Evolutionary conservation across 495 filamentous ascomycete genomes (phyloP), one percentile per base, ranked within the genome.

Genomic region (Zalerion maritima): DNA sequence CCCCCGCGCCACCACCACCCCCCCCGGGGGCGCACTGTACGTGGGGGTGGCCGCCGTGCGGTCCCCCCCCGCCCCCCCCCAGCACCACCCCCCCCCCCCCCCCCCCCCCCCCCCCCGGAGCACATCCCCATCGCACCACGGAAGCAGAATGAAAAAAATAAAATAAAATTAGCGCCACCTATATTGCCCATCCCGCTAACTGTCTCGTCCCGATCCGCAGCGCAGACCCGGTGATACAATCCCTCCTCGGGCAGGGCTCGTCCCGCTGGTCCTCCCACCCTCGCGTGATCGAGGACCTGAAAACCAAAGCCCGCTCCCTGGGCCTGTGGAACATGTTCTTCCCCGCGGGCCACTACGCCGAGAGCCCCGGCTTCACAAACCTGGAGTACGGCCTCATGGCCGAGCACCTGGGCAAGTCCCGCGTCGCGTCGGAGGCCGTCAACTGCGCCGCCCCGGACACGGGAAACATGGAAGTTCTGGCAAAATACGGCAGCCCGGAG

Each of bases 261-360:
- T 50, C 72, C 36, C 69, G 85, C 67, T 71, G 84, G 80, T 64
- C 73, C 34, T 61, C 68, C 18, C 78, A 82, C 48, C 89, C 89
- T 14, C 46, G 69, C 17, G 60, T 97, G 34, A 68, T 97, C 37
- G 89, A 96, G 40, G 71, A 81, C 22, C 65, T 97, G 38, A 97
- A 97, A 67, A 55, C 58, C 27, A 81, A 81, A 47, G 89, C 89
- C 8, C 69, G 67, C 47, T 64, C 75, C 45, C 61, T 86, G n/a
- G 89, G 89, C 0, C 64, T 97, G 24, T 97, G 89, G 89, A 97
- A 97, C 52, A 79, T 97, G 73, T 97, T 97, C 65, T 55, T 97
- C 35, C 79, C 87, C 26, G 87, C 81, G 58, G 82, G 73, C 41
- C 86, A 94, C 58, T 96, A 93, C 67, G 79, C 73, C 37, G 80